Evolutionary conservation across 495 filamentous ascomycete genomes (phyloP).

Genomic region (Tetracladium setigerum): DNA sequence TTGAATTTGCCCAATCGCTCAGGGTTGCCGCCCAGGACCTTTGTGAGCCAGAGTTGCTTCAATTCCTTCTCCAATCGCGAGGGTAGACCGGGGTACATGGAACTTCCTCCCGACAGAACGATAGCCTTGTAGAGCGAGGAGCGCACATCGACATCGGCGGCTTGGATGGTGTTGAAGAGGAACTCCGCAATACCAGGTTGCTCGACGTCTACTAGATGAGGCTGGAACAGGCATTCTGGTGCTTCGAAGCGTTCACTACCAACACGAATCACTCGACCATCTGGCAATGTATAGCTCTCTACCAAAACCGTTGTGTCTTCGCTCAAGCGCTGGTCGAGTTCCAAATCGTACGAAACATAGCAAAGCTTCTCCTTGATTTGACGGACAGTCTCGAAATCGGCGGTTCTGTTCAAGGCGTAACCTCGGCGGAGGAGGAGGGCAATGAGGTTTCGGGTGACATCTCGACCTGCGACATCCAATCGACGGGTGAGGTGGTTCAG

Average conservation of each 20-base stretch:
- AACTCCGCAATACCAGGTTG: conserved; percentile 95
- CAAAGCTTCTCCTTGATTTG: conserved; percentile 99
- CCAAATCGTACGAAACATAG: conserved; percentile 97
- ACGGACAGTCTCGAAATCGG: conserved; percentile 97
- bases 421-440: conserved; percentile 88
- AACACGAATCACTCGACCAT: conserved; percentile 91
- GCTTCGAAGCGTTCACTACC: conserved; percentile 97
- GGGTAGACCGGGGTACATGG: conserved; percentile 97
- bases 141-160: conserved; percentile 90
- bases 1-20: conserved; percentile 97
- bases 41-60: conserved; percentile 96
- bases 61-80: conserved; percentile 95
- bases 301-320: conserved; percentile 98
- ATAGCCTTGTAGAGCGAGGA: conserved; percentile 93
- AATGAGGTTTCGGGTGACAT: conserved; percentile 96
- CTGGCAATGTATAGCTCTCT: conserved; percentile 93
- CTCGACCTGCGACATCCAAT: conserved; percentile 91
- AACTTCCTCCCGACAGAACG: conserved; percentile 90
- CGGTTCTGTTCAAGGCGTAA: conserved; percentile 95
- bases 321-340: conserved; percentile 88
- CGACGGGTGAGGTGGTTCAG: conserved; percentile 93
- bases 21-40: conserved; percentile 80
- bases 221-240: conserved; percentile 97
- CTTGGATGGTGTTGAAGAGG: conserved; percentile 96
- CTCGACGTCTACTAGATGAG: conserved; percentile 95